Conservation (phyloP, 345 rosid genomes). For the Dipteronia dyeriana region DNA sequence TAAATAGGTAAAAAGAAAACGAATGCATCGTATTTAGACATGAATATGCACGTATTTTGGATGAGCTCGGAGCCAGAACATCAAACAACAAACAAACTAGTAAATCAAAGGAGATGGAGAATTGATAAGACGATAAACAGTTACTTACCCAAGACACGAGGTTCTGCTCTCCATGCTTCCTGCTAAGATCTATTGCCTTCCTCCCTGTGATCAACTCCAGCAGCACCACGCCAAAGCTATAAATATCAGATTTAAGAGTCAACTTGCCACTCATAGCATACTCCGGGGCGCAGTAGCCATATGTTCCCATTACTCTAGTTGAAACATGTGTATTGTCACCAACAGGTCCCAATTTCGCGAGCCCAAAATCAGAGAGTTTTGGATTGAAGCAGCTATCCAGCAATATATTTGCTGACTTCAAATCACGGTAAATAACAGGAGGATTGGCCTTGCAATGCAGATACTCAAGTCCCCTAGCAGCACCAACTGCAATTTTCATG, state of each 20-base stretch:
- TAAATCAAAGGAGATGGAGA: neutral
- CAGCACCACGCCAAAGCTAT: constrained; percentile 95
- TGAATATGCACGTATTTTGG: neutral
- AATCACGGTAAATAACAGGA: constrained; percentile 91
- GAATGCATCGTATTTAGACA: neutral
- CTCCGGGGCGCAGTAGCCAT: constrained; percentile 98
- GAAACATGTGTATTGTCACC: constrained; percentile 98
- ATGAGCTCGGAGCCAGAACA: neutral
- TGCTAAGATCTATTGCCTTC: constrained; percentile 71
- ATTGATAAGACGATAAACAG: neutral
- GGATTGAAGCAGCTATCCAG: constrained; percentile 75
- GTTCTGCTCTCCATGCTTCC: constrained; percentile 75
- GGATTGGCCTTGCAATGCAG: constrained; percentile 91
- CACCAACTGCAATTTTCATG: constrained; percentile 86
- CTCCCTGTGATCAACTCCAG: constrained; percentile 91
- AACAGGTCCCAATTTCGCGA: constrained; percentile 95
- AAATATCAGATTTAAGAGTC: constrained; percentile 92
- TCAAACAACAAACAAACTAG: neutral
- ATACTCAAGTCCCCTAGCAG: constrained; percentile 88
- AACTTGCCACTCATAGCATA: constrained; percentile 97
- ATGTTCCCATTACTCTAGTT: constrained; percentile 97
- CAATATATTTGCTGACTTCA: constrained; percentile 90
- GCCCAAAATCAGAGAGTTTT: constrained; percentile 90
- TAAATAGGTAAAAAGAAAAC: neutral
- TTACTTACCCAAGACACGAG: constrained; percentile 79